Evolutionary conservation across 805 yeast species (phyloP).

Genomic region (Wickerhamiella spandovensis): DNA sequence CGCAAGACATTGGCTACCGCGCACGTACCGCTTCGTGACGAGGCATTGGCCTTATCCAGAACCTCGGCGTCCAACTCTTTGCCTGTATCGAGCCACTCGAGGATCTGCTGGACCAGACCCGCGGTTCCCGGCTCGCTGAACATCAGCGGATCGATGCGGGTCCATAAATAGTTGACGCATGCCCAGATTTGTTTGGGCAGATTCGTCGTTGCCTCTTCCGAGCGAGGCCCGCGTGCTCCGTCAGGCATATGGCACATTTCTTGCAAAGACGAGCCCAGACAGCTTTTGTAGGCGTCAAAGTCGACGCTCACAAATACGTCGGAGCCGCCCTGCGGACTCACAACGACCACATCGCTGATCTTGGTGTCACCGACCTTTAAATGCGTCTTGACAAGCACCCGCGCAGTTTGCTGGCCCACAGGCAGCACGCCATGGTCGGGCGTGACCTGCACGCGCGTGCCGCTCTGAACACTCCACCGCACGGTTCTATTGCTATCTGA

Average conservation of each 20-base stretch:
- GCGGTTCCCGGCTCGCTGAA: constrained; percentile 18
- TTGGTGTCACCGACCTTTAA: not conserved
- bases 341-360: constrained; percentile 5
- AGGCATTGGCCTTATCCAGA: constrained; percentile 20
- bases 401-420: not conserved
- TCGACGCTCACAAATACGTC: constrained; percentile 13
- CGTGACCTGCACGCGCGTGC: not conserved
- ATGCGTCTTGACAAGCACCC: constrained; percentile 4
- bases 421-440: constrained; percentile 5
- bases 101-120: constrained; percentile 16
- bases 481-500: constrained; percentile 1
- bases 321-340: constrained; percentile 5
- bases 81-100: constrained; percentile 26
- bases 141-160: constrained; percentile 15
- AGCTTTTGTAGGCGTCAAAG: constrained; percentile 21
- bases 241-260: constrained; percentile 3
- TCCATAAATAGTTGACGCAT: constrained; percentile 26
- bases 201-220: not conserved
- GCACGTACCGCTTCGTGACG: constrained; percentile 26
- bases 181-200: constrained; percentile 25
- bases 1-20: constrained; percentile 26
- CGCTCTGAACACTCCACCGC: constrained; percentile 4
- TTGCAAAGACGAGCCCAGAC: constrained; percentile 23
- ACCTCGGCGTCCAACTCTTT: constrained; percentile 21
- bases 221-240: not conserved